These are phyloP conservation scores for Tephrocybe sp. DNA, from an alignment of 768 basidiomycete genomes.

Conservation along the genomic window DNA sequence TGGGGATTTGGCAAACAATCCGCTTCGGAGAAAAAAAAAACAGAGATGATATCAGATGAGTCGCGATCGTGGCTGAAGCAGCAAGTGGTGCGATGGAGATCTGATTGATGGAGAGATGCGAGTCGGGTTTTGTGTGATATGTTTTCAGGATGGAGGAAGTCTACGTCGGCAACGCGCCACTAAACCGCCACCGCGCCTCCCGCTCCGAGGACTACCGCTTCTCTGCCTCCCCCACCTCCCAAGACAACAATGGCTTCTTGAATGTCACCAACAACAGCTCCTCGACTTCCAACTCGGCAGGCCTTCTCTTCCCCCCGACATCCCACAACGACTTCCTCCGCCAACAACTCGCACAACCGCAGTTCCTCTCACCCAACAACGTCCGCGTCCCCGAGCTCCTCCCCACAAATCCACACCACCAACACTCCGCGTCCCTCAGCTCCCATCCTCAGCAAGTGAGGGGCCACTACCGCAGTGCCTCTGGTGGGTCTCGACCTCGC, in stretches of 20 bases:
- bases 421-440: conserved; percentile 13
- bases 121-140: background rate
- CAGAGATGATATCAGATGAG: no score
- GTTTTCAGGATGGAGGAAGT: no score
- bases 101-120: no score
- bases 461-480: conserved; percentile 41
- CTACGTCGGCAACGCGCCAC: conserved; percentile 14
- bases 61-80: no score
- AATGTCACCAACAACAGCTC: background rate
- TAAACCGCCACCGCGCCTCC: conserved; percentile 25
- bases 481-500: conserved; percentile 33
- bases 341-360: conserved; percentile 20
- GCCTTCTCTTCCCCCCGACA: conserved; percentile 17
- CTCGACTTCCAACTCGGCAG: background rate
- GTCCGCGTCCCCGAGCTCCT: conserved; percentile 13
- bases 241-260: conserved; percentile 3
- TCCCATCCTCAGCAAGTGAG: conserved; percentile 4
- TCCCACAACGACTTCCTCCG: conserved; percentile 23
- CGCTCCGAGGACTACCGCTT: conserved; percentile 49
- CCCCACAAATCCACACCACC: conserved; percentile 19
- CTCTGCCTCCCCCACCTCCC: background rate
- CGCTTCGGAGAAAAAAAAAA: no score
- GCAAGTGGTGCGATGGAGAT: no score
- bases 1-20: no score
- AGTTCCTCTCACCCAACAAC: conserved; percentile 18